phyloP scores from a whole-genome alignment of 768 basidiomycete genomes.

The Naganishia vishniacii region DNA sequence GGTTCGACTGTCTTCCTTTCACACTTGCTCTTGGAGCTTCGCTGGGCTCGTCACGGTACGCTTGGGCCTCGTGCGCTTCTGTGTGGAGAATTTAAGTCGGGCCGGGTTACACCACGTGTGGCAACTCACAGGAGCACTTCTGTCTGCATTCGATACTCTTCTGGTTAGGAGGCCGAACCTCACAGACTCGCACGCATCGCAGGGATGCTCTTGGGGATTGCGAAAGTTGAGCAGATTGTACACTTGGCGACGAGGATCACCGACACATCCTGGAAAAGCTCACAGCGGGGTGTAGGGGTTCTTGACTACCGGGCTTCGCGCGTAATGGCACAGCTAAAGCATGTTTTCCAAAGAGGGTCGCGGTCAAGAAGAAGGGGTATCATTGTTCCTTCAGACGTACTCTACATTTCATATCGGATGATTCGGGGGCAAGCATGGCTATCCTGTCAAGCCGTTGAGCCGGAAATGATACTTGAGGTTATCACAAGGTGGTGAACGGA shows the following conservation, averaged over 20 bases:
- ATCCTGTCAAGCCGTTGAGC: too few relatives aligned
- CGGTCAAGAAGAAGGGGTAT: neutral
- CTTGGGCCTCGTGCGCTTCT: too few relatives aligned
- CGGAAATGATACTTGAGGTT: too few relatives aligned
- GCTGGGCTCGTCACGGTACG: neutral
- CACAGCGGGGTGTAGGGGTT: conserved; percentile 3
- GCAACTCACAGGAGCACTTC: neutral
- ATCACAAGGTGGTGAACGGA: too few relatives aligned
- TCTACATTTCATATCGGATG: too few relatives aligned
- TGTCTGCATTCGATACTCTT: too few relatives aligned
- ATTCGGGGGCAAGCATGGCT: too few relatives aligned
- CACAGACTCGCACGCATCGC: neutral
- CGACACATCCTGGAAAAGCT: conserved; percentile 9
- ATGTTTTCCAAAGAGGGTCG: too few relatives aligned
- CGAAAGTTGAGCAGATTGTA: conserved; percentile 11
- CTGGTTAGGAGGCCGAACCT: neutral
- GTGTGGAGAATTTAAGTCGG: too few relatives aligned
- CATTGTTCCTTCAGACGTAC: too few relatives aligned
- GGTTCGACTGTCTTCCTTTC: too few relatives aligned
- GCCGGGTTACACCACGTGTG: too few relatives aligned
- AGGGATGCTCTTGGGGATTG: neutral
- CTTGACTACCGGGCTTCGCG: neutral
- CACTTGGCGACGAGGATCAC: neutral
- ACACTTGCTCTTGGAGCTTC: neutral
- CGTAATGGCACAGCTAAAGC: conserved; percentile 2